A percentile compares a stretch with the other conserved stretches of the same genome.
phyloP scores from a whole-genome alignment of 306 rosid genomes.

The Canavalia ensiformis region DNA sequence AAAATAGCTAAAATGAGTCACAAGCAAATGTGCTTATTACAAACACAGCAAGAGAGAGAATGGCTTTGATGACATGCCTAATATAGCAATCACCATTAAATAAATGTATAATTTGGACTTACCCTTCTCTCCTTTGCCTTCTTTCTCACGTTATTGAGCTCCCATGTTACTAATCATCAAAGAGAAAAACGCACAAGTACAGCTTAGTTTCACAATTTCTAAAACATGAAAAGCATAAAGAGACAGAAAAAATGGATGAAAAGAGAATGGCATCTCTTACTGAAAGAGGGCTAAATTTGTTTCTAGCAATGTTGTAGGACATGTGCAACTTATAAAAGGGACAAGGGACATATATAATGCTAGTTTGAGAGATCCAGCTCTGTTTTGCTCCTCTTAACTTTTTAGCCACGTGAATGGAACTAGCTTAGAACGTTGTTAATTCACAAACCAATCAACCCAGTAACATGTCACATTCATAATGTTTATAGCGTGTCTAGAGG shows the following conservation, averaged over 20 bases:
- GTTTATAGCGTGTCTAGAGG: background rate
- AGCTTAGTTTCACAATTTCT: slow-evolving; percentile 5
- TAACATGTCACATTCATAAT: slow-evolving; percentile 37
- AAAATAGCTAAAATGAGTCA: slow-evolving; percentile 34
- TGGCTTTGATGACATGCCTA: slow-evolving; percentile 34
- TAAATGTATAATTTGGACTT: background rate
- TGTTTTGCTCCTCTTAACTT: slow-evolving; percentile 29
- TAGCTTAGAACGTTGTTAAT: slow-evolving; percentile 19
- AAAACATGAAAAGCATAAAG: slow-evolving; percentile 8
- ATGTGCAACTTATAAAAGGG: slow-evolving; percentile 29
- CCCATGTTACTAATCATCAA: slow-evolving; percentile 17
- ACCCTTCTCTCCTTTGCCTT: slow-evolving; percentile 5
- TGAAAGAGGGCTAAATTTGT: background rate
- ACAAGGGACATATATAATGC: slow-evolving; percentile 14
- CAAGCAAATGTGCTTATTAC: slow-evolving; percentile 16
- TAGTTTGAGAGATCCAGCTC: slow-evolving; percentile 37
- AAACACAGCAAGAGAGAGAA: background rate
- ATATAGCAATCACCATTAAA: slow-evolving; percentile 35
- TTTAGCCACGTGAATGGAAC: slow-evolving; percentile 43
- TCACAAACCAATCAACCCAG: slow-evolving; percentile 1
- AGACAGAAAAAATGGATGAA: background rate
- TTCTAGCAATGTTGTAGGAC: slow-evolving; percentile 29
- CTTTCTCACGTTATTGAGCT: slow-evolving; percentile 30
- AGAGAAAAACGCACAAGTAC: background rate
- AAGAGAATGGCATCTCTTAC: background rate